Evolutionary conservation across 768 basidiomycete genomes (phyloP), one percentile per base, ranked within the genome.

Genomic region (Phanerochaete sordida): DNA sequence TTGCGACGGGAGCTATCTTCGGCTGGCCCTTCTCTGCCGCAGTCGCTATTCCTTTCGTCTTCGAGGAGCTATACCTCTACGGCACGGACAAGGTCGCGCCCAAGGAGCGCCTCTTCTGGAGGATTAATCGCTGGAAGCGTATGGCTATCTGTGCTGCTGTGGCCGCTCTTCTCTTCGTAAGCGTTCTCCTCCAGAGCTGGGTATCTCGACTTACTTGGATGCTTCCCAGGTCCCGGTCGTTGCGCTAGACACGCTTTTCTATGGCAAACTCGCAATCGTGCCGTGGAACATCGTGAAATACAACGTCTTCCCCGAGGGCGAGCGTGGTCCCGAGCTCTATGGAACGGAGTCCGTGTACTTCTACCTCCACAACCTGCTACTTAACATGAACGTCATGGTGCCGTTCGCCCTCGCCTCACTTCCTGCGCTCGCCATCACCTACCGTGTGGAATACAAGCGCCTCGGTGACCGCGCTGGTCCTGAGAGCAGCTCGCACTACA

Each of bases 1-100:
- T 94, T 69, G 93, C 91, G 1, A 70, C 85, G 6, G 95, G 93
- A 5, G 92, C 87, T 1, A 83, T 98, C 52, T 83, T 98, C 33
- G 97, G 96, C 5, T 99, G 97, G 97, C 97, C 97, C 6, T 99
- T 99, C 71, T 80, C 91, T n/a, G 79, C 94, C 19, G 86, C 91
- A 0, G 79, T 98, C 7, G 85, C 92, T 0, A 74, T 97, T 15
- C 97, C 97, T 1, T 95, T 96, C 66, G 84, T 95, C 13, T 72
- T 92, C 48, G 97, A 98, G 71, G 93, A 98, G 70, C 76, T 98
- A 23, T 90, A 94, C 68, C 71, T 95, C 24, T 83, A 78, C 56
- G 87, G 90, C 39, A 82, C 79, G 8, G 95, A 97, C 66, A 72
- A 73, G 39, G 84, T 89, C 27, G 70, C 81, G 30, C 68, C 81